A percentile compares a stretch with the other conserved stretches of the same genome.
These are phyloP conservation scores for Penicillium sp. DNA, from an alignment of 2,329 filamentous ascomycete genomes.

Conservation along the genomic window DNA sequence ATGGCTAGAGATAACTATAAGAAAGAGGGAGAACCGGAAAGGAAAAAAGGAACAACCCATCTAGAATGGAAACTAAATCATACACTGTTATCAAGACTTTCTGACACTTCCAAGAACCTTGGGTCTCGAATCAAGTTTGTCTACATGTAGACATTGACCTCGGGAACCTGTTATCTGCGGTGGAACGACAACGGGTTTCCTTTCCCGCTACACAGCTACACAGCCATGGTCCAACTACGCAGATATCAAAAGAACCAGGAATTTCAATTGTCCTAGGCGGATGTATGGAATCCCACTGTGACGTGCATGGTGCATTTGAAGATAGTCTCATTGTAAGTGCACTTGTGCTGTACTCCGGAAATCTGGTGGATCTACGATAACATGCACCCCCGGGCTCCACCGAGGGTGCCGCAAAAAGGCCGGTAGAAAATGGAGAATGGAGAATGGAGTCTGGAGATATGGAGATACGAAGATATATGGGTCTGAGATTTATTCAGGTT, in stretches of 20 bases:
- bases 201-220: slow-evolving; percentile 6
- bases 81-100: slow-evolving; percentile 4
- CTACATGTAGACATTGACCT: too few relatives aligned
- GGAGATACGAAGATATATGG: not conserved
- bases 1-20: not conserved
- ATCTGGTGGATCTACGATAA: slow-evolving; percentile 7
- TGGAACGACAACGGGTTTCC: not conserved
- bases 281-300: slow-evolving; percentile 18
- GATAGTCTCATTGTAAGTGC: not conserved
- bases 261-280: not conserved
- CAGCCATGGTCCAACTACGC: not conserved
- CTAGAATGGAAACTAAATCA: not conserved
- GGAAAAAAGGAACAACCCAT: not conserved
- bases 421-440: slow-evolving; percentile 3
- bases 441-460: slow-evolving; percentile 4
- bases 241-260: not conserved
- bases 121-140: not conserved
- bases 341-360: slow-evolving; percentile 22
- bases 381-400: slow-evolving; percentile 14
- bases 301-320: slow-evolving; percentile 23
- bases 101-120: not conserved
- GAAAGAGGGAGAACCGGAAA: not conserved
- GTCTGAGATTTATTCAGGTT: not conserved
- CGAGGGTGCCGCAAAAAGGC: slow-evolving; percentile 20
- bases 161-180: not conserved